Base-by-base conservation (phyloP, 768 basidiomycete species). In the Lanmaoa rubissima region DNA sequence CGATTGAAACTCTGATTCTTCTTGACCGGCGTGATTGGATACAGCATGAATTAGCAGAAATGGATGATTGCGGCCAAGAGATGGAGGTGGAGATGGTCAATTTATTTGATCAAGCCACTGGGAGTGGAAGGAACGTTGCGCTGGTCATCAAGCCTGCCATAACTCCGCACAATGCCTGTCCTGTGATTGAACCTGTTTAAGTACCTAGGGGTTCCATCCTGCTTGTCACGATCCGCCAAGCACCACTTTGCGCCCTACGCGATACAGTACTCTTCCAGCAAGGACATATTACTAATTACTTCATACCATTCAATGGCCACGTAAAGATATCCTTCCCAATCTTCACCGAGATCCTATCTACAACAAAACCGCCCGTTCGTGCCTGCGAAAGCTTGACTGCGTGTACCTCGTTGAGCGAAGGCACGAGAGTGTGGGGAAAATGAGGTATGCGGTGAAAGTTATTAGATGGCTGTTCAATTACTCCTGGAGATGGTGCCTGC, bases 121-220 rank as follows among this genome's bases (percentile, higher is more conserved):
- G 87, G 43, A 91, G 89, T 67, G 87, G 84, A 46, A 73, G 89
- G 63, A 91, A 90, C 68, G 74, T 88, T 53, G 87, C 82, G 8
- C 74, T 90, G 48, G 81, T 84, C 35, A 72, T 87, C 49, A 73
- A 71, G 36, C 76, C 79, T 48, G 48, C 54, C 42, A 55, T 58
- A 50, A 49, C 42, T 45, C 54, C 54, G 51, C 56, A 56, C n/a
- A 34, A 17, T 13, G 48, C 40, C 16, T 31, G 43, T n/a, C 19
- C 38, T 44, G 45, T 48, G 43, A 55, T 53, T 12, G 48, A 46
- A 36, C 28, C 35, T 16, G 45, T 14, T 43, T 52, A 52, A 46
- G 59, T 61, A 44, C 40, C 60, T 26, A 43, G 34, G 34, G 59
- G 26, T 21, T 47, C 43, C 24, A 51, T 59, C 38, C 57, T 58